These are phyloP conservation scores for Radiomyces spectabilis DNA, from an alignment of 192 early-diverging fungal species.

Conservation along the genomic window DNA sequence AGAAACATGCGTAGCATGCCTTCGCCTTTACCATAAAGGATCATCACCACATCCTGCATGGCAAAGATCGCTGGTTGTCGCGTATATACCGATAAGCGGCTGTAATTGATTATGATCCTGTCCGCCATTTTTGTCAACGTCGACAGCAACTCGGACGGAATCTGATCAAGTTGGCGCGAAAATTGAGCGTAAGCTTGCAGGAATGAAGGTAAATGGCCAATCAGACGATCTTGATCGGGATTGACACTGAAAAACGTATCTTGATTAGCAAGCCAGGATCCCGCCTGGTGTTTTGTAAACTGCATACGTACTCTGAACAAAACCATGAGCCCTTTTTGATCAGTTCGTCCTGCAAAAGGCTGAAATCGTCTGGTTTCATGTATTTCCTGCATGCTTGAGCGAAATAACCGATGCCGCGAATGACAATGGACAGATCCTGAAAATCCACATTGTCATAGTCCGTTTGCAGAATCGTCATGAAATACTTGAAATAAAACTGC, in stretches of 20 bases:
- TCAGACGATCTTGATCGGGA: conserved; percentile 28
- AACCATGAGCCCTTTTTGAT: conserved; percentile 42
- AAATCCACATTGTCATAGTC: conserved; percentile 20
- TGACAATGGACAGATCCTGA: conserved; percentile 52
- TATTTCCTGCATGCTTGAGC: conserved; percentile 47
- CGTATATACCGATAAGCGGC: conserved; percentile 34
- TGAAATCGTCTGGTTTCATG: conserved; percentile 33
- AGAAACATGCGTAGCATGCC: conserved; percentile 34
- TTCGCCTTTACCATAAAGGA: conserved; percentile 41
- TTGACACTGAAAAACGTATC: conserved; percentile 30
- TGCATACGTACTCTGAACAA: conserved; percentile 46
- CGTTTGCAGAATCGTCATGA: conserved; percentile 32
- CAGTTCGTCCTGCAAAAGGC: conserved; percentile 34
- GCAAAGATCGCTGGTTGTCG: conserved; percentile 38
- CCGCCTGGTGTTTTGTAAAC: no score
- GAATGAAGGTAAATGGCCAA: conserved; percentile 46
- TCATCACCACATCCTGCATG: conserved; percentile 43
- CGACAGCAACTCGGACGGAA: conserved; percentile 37
- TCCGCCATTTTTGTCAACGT: conserved; percentile 36
- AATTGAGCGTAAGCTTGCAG: conserved; percentile 57
- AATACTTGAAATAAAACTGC: conserved; percentile 46
- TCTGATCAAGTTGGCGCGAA: conserved; percentile 32
- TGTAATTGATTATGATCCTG: conserved; percentile 39
- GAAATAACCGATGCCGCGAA: conserved; percentile 65
- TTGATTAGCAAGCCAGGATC: no score